Evolutionary conservation across 2,329 filamentous ascomycete genomes (phyloP).

Genomic region (Fusarium ramigenum): DNA sequence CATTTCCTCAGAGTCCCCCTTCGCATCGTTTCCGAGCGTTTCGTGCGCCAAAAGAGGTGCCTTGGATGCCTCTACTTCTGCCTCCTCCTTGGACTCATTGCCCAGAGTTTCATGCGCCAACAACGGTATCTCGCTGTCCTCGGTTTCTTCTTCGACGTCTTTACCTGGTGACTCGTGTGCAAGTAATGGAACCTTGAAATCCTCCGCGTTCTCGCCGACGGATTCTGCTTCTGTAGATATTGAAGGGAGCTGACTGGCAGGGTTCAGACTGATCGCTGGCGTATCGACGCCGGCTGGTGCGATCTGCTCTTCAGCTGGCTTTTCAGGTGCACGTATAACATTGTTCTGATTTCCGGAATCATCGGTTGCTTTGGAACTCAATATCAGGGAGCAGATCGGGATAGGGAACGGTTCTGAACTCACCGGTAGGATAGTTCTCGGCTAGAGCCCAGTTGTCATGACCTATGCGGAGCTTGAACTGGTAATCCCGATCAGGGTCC

Average conservation of each 20-base stretch:
- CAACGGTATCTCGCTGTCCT: slow-evolving; percentile 50
- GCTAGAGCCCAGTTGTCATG: slow-evolving; percentile 74
- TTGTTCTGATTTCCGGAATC: slow-evolving; percentile 60
- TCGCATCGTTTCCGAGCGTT: slow-evolving; percentile 10
- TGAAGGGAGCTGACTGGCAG: slow-evolving; percentile 3
- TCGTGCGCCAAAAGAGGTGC: slow-evolving; percentile 22
- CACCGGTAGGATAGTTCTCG: slow-evolving; percentile 68
- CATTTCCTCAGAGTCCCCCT: slow-evolving; percentile 31
- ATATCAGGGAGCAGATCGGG: slow-evolving; percentile 1
- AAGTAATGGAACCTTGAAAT: slow-evolving; percentile 53
- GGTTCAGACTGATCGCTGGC: slow-evolving; percentile 16
- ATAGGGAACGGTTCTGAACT: slow-evolving; percentile 29
- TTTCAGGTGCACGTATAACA: slow-evolving; percentile 46
- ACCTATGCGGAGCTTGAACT: slow-evolving; percentile 80
- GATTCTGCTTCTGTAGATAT: slow-evolving; percentile 9
- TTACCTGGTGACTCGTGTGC: slow-evolving; percentile 57
- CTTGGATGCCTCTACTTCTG: slow-evolving; percentile 45
- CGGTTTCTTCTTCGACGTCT: slow-evolving; percentile 44
- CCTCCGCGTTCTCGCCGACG: slow-evolving; percentile 14
- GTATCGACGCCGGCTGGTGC: slow-evolving; percentile 13
- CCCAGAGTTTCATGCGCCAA: slow-evolving; percentile 60
- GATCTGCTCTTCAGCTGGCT: slow-evolving; percentile 30
- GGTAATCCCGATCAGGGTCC: slow-evolving; percentile 67
- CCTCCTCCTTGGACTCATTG: slow-evolving; percentile 49
- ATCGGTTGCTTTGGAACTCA: slow-evolving; percentile 49